Base-by-base conservation (phyloP, 176 grass and related monocot species). In the Raddia distichophylla region DNA sequence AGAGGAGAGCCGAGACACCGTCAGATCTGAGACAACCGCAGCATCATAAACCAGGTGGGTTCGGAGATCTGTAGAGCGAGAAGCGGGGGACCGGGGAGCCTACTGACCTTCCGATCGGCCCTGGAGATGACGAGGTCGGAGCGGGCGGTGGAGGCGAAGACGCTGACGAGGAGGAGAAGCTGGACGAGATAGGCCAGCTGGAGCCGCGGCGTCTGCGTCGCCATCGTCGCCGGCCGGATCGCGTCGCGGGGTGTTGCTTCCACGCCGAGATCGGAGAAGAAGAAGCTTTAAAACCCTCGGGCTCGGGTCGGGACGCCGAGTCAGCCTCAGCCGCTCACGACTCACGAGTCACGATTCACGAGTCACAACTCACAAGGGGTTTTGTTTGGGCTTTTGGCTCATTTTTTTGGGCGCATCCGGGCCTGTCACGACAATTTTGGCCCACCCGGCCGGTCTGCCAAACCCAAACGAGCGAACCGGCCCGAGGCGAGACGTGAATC, bases 51-150 rank as follows among this genome's bases (percentile, higher is more conserved):
- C 12, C 49, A 49, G 58, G 17, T 18, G 42, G 27, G 50, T 20
- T 0, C 64, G 46, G 84, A 74, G 84, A 87, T 80, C 84, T 78
- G 83, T 15, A 40, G 84, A 65, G 35, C 56, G 54, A 35, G 69
- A 15, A 49, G 15, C 10, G 35, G 73, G 47, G 50, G 55, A 48
- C 33, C 5, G 63, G 19, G 62, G 79, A 54, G 15, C 67, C 0
- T 5, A 83, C 87, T 87, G 74, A 96, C 97, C 91, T 84, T 84
- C 85, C 93, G 89, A 73, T 96, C 97, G 59, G 85, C 87, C 73
- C 75, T 94, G 49, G 87, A 83, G 89, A 96, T 82, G 67, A 96
- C 87, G 68, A 99, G 93, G 85, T 99, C 97, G 49, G 97, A 91
- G 56, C 79, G 79, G 11, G 89, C 85, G 8, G 85, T 12, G 12